Conservation (phyloP, 2,329 filamentous ascomycete species). For the Oidium heveae region DNA sequence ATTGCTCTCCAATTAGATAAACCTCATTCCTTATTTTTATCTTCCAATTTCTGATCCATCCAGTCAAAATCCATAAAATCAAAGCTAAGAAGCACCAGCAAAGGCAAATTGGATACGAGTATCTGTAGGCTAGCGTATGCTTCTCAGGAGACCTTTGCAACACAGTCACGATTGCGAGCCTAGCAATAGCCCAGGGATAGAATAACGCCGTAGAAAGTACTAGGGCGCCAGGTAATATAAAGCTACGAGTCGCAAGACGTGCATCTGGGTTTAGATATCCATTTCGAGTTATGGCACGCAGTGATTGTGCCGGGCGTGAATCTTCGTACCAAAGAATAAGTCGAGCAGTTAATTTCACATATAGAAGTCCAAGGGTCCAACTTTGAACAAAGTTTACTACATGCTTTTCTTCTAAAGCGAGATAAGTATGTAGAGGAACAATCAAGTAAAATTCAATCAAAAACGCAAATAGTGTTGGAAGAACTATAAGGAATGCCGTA, state of each 20-base stretch:
- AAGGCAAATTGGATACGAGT: constrained; percentile 43
- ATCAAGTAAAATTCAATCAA: constrained; percentile 73
- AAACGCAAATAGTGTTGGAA: constrained; percentile 57
- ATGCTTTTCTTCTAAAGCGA: constrained; percentile 23
- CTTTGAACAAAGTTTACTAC: constrained; percentile 73
- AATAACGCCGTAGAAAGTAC: constrained; percentile 36
- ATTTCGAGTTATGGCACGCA: constrained; percentile 45
- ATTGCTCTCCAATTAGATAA: constrained; percentile 75
- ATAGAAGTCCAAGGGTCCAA: constrained; percentile 82
- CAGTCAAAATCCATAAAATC: constrained; percentile 26
- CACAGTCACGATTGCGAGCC: constrained; percentile 20
- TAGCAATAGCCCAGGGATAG: constrained; percentile 35
- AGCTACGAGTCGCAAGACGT: constrained; percentile 54
- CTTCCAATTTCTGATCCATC: constrained; percentile 51
- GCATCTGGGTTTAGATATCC: constrained; percentile 64
- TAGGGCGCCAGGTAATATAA: constrained; percentile 51
- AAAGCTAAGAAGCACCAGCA: constrained; percentile 17
- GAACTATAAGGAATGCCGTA: constrained; percentile 44
- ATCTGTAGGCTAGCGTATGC: constrained; percentile 24
- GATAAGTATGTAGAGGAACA: constrained; percentile 34
- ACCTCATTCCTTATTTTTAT: constrained; percentile 75
- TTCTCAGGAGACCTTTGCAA: constrained; percentile 9
- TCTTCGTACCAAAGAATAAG: constrained; percentile 42
- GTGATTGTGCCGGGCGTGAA: constrained; percentile 46
- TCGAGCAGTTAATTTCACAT: constrained; percentile 55